Percentiles rank a stretch among this genome's conserved stretches.
These are phyloP conservation scores for Ophiostoma himal-ulmi DNA, from an alignment of 2,329 filamentous ascomycete genomes.

Conservation along the genomic window DNA sequence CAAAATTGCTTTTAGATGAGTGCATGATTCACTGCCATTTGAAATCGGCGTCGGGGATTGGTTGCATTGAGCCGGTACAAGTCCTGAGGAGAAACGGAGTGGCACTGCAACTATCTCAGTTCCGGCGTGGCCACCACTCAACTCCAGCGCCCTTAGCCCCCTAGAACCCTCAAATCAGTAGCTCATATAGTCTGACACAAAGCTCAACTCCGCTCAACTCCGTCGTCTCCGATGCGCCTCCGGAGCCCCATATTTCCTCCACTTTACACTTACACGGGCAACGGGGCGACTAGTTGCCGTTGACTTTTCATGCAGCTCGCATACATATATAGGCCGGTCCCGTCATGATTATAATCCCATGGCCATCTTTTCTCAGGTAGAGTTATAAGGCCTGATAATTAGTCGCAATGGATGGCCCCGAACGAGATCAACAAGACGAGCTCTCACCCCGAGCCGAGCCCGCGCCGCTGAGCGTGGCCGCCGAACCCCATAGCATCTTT, in stretches of 20 bases:
- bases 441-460: background rate
- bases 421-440: background rate
- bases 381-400: background rate
- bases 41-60: background rate
- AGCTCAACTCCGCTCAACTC: constrained; percentile 5
- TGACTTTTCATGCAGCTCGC: background rate
- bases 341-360: background rate
- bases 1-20: background rate
- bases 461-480: background rate
- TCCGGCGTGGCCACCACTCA: background rate
- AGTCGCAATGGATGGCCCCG: background rate
- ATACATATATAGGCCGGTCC: constrained; percentile 14
- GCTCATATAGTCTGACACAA: background rate
- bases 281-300: background rate
- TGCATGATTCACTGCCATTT: background rate
- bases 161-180: background rate
- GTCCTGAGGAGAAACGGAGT: no score
- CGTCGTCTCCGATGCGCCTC: constrained; percentile 7
- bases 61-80: background rate
- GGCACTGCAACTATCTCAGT: no score
- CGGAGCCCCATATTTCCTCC: constrained; percentile 4
- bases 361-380: background rate
- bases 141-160: background rate
- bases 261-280: constrained; percentile 7
- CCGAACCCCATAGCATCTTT: constrained; percentile 45